Base-by-base conservation (phyloP, 768 basidiomycete genomes). In the Trametes punicea region DNA sequence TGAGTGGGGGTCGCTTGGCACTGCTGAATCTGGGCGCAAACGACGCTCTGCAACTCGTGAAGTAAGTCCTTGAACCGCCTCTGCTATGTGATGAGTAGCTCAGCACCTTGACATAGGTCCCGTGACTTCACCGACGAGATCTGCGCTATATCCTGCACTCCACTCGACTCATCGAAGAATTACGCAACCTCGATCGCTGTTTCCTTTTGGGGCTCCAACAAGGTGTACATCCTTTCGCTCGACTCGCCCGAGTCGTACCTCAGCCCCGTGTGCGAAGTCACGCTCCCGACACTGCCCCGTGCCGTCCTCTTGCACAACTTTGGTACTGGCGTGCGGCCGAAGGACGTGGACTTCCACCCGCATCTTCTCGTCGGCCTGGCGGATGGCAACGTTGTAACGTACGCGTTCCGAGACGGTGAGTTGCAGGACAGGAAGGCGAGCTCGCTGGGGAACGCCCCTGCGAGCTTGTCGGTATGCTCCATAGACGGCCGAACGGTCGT, bases 171-270 rank as follows among this genome's bases (percentile, higher is more conserved):
- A 0, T 60, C 67, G 9, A 77, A 77, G 60, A 65, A 70, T 29
- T 83, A 75, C 51, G 69, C 88, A 0, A 69, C 69, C 9, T 62
- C 78, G 49, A 69, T 88, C 25, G 81, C 79, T 0, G 82, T 88
- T n/a, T 82, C 85, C 0, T 89, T 89, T 62, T 96, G 93, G 92
- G 79, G 78, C 20, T 79, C 80, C 3, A 87, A 86, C 61, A 63
- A 69, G 7, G 76, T 93, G 36, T 77, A 84, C 62, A 70, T 93
- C 30, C 73, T 89, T 50, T 65, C 67, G 4, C 60, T 79, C 34
- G 64, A 67, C 4, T 66, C 75, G 7, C 40, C 46, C 8, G 56
- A 55, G 16, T 45, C 57, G 6, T 62, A 62, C 41, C 58, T 73
- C 23, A 55, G 53, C 27, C 60, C 60, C 8, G 54, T 77, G 2